Conservation (phyloP, 305 asterid species). For the Fraxinus ornus region DNA sequence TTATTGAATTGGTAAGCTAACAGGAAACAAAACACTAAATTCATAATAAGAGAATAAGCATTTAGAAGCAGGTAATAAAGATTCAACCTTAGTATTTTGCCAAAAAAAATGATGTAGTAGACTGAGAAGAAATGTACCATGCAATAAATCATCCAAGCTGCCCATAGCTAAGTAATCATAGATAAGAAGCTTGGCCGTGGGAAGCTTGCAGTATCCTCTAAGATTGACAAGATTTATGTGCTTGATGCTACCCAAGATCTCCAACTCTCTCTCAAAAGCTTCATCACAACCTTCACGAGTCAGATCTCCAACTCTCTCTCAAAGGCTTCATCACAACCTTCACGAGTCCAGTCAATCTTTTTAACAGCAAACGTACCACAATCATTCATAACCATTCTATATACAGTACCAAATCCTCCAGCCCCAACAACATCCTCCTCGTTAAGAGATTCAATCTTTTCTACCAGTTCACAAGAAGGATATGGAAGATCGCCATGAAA, state of each 20-base stretch:
- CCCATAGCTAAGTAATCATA: slow-evolving; percentile 89
- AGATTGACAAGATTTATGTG: slow-evolving; percentile 92
- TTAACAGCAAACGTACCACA: slow-evolving; percentile 94
- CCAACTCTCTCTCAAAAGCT: too few relatives aligned
- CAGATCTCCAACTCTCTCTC: slow-evolving; percentile 92
- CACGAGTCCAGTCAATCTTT: slow-evolving; percentile 75
- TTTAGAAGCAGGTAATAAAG: neutral
- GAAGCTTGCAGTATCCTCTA: slow-evolving; percentile 90
- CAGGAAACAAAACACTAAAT: neutral
- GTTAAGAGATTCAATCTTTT: slow-evolving; percentile 82
- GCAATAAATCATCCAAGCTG: slow-evolving; percentile 82
- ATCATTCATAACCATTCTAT: slow-evolving; percentile 96
- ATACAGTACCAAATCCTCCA: slow-evolving; percentile 97
- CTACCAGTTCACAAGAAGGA: slow-evolving; percentile 91
- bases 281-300: too few relatives aligned
- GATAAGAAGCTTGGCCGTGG: slow-evolving; percentile 84
- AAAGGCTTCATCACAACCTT: slow-evolving; percentile 87
- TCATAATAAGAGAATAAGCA: neutral
- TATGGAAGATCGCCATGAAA: slow-evolving; percentile 98
- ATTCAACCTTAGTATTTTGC: neutral
- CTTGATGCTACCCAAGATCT: slow-evolving; percentile 88
- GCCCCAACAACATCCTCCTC: slow-evolving; percentile 94
- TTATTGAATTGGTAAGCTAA: neutral
- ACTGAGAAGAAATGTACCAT: slow-evolving; percentile 48
- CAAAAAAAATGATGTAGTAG: neutral